These are phyloP conservation scores for Simplicillium sp. DNA, from an alignment of 2,329 filamentous ascomycete genomes.

Conservation along the genomic window DNA sequence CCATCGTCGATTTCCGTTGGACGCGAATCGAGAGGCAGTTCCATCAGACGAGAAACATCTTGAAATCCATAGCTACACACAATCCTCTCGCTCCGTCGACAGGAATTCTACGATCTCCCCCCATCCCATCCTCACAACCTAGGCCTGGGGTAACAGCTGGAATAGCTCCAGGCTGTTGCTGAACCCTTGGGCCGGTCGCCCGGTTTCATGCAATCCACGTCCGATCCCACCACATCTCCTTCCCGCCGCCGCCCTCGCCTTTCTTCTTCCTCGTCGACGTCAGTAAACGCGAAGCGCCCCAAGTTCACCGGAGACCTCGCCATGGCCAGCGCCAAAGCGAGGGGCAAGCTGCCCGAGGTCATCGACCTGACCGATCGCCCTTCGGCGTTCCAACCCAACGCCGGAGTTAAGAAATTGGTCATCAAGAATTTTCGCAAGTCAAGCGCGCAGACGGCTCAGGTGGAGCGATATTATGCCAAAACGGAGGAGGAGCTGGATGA, in stretches of 20 bases:
- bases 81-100: too few species aligned
- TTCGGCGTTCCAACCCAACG: constrained; percentile 57
- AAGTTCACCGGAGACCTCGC: constrained; percentile 15
- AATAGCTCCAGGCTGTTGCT: neutral
- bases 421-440: constrained; percentile 79
- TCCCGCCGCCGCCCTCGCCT: constrained; percentile 28
- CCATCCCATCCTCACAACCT: too few species aligned
- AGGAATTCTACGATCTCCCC: too few species aligned
- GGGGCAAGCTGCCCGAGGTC: constrained; percentile 28
- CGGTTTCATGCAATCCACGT: constrained; percentile 23
- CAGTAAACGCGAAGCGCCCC: constrained; percentile 20
- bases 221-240: constrained; percentile 18
- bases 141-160: neutral
- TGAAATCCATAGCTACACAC: too few species aligned
- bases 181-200: too few species aligned
- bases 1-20: too few species aligned
- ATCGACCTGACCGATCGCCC: constrained; percentile 23
- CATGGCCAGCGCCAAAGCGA: constrained; percentile 26
- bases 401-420: constrained; percentile 75
- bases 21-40: too few species aligned
- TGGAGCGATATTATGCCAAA: constrained; percentile 68
- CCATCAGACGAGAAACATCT: too few species aligned
- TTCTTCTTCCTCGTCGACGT: constrained; percentile 21
- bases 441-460: constrained; percentile 46
- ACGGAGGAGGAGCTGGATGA: constrained; percentile 65